Conservation (phyloP, 2,329 filamentous ascomycete genomes). For the Colletotrichum noveboracense region DNA sequence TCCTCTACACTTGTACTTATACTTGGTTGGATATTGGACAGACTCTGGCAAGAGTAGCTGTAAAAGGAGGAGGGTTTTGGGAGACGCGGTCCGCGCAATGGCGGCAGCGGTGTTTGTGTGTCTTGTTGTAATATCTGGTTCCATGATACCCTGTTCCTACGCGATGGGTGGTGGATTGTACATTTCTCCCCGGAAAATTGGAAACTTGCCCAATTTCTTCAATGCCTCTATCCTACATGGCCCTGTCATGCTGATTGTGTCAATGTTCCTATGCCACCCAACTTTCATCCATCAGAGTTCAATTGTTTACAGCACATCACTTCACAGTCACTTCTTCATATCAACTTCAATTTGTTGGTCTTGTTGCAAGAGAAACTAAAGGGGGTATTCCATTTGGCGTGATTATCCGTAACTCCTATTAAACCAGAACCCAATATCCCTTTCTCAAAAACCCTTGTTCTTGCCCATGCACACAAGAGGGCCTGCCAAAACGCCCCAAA, state of each 20-base stretch:
- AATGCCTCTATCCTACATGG: not conserved
- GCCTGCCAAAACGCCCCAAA: not conserved
- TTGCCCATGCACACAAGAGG: not conserved
- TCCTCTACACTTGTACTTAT: not conserved
- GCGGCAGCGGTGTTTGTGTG: not conserved
- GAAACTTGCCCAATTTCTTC: not conserved
- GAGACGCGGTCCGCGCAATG: not conserved
- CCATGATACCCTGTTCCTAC: conserved; percentile 15
- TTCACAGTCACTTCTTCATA: not conserved
- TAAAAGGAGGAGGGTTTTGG: not conserved
- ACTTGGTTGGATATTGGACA: conserved; percentile 2
- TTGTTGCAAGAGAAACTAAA: not conserved
- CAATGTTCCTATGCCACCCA: not conserved
- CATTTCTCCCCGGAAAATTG: not conserved
- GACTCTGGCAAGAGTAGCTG: not conserved
- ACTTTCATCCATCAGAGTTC: not conserved
- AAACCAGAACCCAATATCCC: not conserved
- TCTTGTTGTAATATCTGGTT: conserved; percentile 2
- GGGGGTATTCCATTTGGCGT: not conserved
- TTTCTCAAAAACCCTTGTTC: not conserved
- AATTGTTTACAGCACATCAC: not conserved
- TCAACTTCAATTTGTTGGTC: not conserved
- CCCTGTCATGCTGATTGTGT: not conserved
- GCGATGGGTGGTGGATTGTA: conserved; percentile 1
- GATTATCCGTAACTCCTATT: not conserved